Percentiles rank a stretch among this genome's conserved stretches.
phyloP scores from a whole-genome alignment of 1,284 basidiomycete genomes.

The Cutaneotrichosporon cavernicola region DNA sequence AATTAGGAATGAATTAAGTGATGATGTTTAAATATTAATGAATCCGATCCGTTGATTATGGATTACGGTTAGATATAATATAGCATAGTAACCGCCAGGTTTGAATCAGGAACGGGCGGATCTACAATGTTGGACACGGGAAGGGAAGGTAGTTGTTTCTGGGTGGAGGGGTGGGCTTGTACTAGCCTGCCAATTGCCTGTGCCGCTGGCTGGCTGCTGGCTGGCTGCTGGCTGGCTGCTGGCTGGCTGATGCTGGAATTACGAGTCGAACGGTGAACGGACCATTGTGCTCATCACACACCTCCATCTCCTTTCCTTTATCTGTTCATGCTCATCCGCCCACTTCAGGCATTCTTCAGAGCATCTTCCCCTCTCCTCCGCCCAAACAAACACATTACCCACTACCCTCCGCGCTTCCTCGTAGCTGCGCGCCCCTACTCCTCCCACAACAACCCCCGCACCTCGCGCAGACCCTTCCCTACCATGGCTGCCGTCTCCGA shows the following conservation, averaged over 20 bases:
- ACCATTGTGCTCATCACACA: neutral
- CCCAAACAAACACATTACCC: conserved; percentile 7
- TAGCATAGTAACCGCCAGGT: neutral
- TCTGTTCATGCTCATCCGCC: conserved; percentile 26
- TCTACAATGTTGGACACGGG: neutral
- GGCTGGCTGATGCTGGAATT: neutral
- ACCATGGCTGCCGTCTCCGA: conserved; percentile 72
- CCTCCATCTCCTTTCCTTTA: neutral
- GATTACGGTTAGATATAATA: neutral
- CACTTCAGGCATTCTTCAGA: conserved; percentile 23
- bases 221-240: neutral
- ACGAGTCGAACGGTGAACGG: conserved; percentile 2
- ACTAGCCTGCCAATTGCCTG: too few species aligned
- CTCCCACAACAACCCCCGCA: conserved; percentile 10
- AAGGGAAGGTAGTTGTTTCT: too few species aligned
- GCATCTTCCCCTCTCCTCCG: conserved; percentile 13
- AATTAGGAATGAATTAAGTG: neutral
- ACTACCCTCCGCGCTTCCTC: neutral
- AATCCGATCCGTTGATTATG: neutral
- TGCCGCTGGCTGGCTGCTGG: too few species aligned
- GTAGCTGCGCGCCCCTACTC: neutral
- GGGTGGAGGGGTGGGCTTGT: neutral
- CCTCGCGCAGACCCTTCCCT: conserved; percentile 26
- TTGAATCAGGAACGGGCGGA: neutral
- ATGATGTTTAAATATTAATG: neutral